A percentile compares a stretch with the other conserved stretches of the same genome.
Evolutionary conservation across 176 grass and related monocot species (phyloP).

Genomic region (Oryza glaberrima): DNA sequence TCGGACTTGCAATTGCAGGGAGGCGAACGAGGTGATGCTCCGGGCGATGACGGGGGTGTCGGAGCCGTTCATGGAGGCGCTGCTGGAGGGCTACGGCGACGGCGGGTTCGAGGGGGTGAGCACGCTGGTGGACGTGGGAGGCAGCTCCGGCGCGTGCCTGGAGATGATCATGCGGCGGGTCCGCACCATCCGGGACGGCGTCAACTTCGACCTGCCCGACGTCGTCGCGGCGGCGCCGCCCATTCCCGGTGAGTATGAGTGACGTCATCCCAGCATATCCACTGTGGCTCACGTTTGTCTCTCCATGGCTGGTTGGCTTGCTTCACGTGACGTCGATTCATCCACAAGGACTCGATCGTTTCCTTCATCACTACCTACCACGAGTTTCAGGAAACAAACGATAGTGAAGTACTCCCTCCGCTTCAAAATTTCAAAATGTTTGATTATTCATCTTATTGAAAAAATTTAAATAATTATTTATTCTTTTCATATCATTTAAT

Average conservation of each 20-base stretch:
- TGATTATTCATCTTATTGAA: no score
- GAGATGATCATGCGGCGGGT: conserved; percentile 73
- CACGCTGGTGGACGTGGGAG: conserved; percentile 82
- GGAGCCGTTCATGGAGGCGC: conserved; percentile 82
- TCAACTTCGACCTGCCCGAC: conserved; percentile 91
- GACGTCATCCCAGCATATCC: neutral
- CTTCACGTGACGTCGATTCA: no score
- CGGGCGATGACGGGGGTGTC: conserved; percentile 74
- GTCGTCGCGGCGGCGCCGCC: conserved; percentile 70
- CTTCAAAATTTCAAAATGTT: no score
- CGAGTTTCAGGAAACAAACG: no score
- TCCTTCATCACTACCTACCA: no score
- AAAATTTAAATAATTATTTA: no score
- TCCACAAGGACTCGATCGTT: no score
- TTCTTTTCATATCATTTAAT: no score
- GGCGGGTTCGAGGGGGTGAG: conserved; percentile 46
- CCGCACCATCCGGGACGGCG: conserved; percentile 41
- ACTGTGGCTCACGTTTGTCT: neutral
- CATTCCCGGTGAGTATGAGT: conserved; percentile 53
- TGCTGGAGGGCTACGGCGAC: conserved; percentile 54
- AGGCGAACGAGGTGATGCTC: conserved; percentile 73
- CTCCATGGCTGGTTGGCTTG: no score
- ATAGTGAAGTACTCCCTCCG: no score
- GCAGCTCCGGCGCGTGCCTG: conserved; percentile 81
- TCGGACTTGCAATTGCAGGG: neutral